These are phyloP conservation scores for Trichoderma oligosporum DNA, from an alignment of 2,329 filamentous ascomycete genomes.

Conservation along the genomic window DNA sequence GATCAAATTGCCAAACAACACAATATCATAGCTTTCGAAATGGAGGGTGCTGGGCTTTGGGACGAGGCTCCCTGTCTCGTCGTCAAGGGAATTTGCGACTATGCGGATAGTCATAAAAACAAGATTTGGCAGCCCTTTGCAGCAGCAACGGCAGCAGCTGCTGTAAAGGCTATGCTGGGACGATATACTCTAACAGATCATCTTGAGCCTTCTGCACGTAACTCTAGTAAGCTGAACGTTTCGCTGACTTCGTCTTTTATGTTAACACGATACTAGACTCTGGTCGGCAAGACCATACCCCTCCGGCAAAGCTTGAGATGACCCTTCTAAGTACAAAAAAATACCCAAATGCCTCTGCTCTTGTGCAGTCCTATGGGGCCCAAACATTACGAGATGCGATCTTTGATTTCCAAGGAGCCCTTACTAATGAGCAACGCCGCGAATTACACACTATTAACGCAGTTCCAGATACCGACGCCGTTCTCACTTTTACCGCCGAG, in stretches of 20 bases:
- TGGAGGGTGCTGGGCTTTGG: conserved; percentile 31
- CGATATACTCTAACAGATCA: not conserved
- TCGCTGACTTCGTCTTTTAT: not conserved
- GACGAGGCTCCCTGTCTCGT: conserved; percentile 32
- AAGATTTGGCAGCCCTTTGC: conserved; percentile 30
- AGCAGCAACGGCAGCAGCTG: conserved; percentile 19
- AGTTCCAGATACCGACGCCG: conserved; percentile 29
- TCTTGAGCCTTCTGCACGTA: rapidly evolving
- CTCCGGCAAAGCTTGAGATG: not conserved
- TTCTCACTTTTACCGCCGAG: conserved; percentile 35
- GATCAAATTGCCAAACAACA: conserved; percentile 30
- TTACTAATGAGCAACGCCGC: conserved; percentile 9
- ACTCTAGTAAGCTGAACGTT: not conserved
- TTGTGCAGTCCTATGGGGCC: not conserved
- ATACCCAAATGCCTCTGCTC: no score
- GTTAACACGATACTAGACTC: not conserved
- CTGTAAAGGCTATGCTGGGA: not conserved
- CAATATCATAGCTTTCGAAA: conserved; percentile 30
- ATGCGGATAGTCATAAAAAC: conserved; percentile 38
- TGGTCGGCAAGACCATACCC: not conserved
- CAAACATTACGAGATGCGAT: not conserved
- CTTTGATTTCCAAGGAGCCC: not conserved
- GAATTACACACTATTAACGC: not conserved
- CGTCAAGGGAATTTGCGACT: conserved; percentile 37
- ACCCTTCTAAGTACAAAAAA: no score